Conservation (phyloP, 768 basidiomycete genomes). For the Amanita polypyramis region DNA sequence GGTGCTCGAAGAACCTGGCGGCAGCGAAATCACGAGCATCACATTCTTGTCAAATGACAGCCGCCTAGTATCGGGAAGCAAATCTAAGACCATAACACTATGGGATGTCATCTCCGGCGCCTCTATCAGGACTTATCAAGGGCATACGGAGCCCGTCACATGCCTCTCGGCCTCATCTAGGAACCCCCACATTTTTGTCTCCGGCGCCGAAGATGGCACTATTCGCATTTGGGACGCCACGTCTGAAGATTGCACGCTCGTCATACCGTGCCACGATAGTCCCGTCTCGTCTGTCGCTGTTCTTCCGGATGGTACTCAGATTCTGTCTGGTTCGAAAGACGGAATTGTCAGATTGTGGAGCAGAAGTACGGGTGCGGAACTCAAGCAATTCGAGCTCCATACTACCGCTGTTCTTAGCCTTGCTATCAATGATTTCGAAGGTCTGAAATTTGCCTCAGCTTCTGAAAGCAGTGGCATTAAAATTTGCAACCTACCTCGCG, state of each 20-base stretch:
- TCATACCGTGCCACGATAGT: background rate
- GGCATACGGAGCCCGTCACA: background rate
- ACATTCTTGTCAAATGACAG: background rate
- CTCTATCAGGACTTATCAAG: background rate
- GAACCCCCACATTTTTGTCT: background rate
- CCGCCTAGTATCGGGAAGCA: background rate
- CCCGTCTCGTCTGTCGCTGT: background rate
- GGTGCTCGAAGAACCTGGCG: too few species aligned
- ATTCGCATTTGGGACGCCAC: background rate
- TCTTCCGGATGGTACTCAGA: background rate
- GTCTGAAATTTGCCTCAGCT: too few species aligned
- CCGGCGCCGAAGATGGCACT: background rate
- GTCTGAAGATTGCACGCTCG: background rate
- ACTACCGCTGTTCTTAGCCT: too few species aligned
- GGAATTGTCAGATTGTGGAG: background rate
- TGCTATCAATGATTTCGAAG: too few species aligned
- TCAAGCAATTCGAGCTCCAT: too few species aligned
- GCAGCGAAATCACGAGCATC: background rate
- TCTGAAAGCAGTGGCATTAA: too few species aligned
- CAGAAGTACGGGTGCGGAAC: background rate
- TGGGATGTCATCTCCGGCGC: background rate
- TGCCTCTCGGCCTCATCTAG: background rate
- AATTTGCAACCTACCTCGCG: too few species aligned
- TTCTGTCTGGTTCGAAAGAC: background rate
- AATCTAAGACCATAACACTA: background rate